A percentile compares a stretch with the other conserved stretches of the same genome.
Conservation (phyloP, 257 asterid genomes). For the Eustoma russellianum region DNA sequence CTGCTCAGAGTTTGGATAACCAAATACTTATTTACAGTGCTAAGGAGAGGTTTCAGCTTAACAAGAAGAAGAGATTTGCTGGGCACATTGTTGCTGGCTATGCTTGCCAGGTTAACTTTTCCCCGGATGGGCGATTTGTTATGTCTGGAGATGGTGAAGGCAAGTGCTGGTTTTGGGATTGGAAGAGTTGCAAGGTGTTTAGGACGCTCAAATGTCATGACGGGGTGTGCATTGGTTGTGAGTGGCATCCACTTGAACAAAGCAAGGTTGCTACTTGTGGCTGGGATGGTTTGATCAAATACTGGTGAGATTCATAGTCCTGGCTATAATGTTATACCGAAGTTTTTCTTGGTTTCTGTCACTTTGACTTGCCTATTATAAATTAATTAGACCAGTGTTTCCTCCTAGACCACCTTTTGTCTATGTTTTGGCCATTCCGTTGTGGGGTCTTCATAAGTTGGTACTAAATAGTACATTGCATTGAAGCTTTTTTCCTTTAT, state of each 20-base stretch:
- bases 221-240: slow-evolving; percentile 89
- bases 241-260: slow-evolving; percentile 98
- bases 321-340: not conserved
- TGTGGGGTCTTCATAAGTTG: not conserved
- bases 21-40: slow-evolving; percentile 94
- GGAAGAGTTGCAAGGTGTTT: slow-evolving; percentile 98
- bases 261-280: slow-evolving; percentile 99
- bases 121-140: slow-evolving; percentile 96
- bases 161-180: slow-evolving; percentile 98
- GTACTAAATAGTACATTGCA: not conserved
- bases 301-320: slow-evolving; percentile 57
- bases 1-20: slow-evolving; percentile 97
- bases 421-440: not conserved
- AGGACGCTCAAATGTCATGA: slow-evolving; percentile 91
- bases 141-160: slow-evolving; percentile 99
- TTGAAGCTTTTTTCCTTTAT: not conserved
- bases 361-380: not conserved
- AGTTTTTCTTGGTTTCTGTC: not conserved
- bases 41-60: slow-evolving; percentile 91
- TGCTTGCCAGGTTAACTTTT: slow-evolving; percentile 98
- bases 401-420: not conserved
- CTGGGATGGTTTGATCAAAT: slow-evolving; percentile 98
- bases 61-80: slow-evolving; percentile 95
- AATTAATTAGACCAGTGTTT: not conserved
- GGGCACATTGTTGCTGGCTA: slow-evolving; percentile 96